A percentile compares a stretch with the other conserved stretches of the same genome.
Conservation (phyloP, 176 grass and related monocot genomes). For the Juncus effusus region DNA sequence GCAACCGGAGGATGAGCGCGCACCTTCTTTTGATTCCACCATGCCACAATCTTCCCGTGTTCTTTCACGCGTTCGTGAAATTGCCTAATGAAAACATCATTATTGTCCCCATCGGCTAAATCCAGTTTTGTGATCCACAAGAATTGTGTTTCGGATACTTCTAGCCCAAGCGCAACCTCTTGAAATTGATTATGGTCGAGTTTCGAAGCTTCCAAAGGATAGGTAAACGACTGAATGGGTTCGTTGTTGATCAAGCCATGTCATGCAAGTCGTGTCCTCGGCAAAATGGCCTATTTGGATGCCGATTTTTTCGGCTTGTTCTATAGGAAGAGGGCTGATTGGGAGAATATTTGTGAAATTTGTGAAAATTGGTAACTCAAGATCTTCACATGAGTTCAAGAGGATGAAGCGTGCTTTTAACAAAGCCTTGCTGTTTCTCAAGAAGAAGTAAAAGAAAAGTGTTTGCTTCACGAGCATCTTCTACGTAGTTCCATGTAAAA, state of each 20-base stretch:
- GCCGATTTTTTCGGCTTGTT: not conserved
- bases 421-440: conserved; percentile 16
- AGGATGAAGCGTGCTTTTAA: conserved; percentile 23
- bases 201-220: conserved; percentile 35
- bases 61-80: conserved; percentile 15
- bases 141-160: conserved; percentile 34
- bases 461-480: not conserved
- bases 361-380: too few species aligned
- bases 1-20: conserved; percentile 35
- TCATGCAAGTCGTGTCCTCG: too few species aligned
- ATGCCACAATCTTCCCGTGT: conserved; percentile 21
- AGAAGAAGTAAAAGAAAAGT: not conserved
- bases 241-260: too few species aligned
- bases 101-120: not conserved
- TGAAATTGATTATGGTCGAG: conserved; percentile 32
- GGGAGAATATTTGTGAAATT: too few species aligned
- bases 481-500: conserved; percentile 28
- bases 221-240: too few species aligned
- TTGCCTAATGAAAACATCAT: conserved; percentile 27
- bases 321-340: too few species aligned
- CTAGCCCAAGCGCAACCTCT: conserved; percentile 54
- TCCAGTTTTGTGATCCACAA: conserved; percentile 53
- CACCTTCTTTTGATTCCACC: conserved; percentile 35
- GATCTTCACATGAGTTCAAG: conserved; percentile 50
- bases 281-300: not conserved